Evolutionary conservation across 1,139 yeast genomes (phyloP), one percentile per base, ranked within the genome.

Genomic region (Petasospora fabianii): DNA sequence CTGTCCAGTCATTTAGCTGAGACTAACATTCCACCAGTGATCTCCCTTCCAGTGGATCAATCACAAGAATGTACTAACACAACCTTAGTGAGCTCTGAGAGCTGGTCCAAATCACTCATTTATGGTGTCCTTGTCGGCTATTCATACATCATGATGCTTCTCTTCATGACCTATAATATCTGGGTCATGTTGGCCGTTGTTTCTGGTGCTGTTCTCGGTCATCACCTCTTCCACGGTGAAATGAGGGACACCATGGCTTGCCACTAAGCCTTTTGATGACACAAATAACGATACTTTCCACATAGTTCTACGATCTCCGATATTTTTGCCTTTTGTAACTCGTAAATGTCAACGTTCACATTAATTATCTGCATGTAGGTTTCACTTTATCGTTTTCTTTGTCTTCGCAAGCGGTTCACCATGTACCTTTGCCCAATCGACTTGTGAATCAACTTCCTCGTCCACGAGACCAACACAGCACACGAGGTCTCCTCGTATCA

Each of bases 141-240:
- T 57, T 82, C 94, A 3, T 83, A 84, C 54, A 65, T 82, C 68
- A 62, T 84, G 50, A 84, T 84, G 95, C 70, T 83, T 53, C 75
- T 84, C 1, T 84, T 84, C 54, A 84, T 84, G 95, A 83, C 90
- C 4, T 84, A 82, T 58, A 84, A 84, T 56, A 87, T 92, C 5
- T 84, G 88, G 87, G 71, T 80, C 36, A 84, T 84, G 92, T 40
- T 77, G 13, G 80, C 90, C 3, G 84, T 83, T 20, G 80, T 76
- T 1, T 48, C 71, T 4, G 95, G 95, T 1, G 92, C 92, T 2
- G 70, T 68, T 14, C 30, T 77, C 19, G 95, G 95, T 1, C 71
- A 79, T 52, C 77, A 71, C 52, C 31, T 75, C 12, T 85, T 88
- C 84, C 80, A 71, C 7, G 73, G 45, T 41, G 60, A 49, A 34